phyloP scores from a whole-genome alignment of 352 stramenopile genomes.

The Phytophthora sansomeana region DNA sequence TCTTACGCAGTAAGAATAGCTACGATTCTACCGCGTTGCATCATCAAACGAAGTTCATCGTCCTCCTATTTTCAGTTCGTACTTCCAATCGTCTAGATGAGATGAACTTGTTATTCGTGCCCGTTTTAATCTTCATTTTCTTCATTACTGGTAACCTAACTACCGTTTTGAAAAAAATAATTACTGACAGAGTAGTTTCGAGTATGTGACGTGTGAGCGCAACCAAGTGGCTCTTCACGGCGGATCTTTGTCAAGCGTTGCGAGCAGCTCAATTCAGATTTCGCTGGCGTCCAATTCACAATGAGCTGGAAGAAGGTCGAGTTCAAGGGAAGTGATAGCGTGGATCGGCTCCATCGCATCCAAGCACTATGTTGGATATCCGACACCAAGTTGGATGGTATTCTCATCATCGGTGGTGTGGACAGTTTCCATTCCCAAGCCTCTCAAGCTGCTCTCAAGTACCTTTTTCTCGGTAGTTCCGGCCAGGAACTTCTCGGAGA shows the following conservation, averaged over 20 bases:
- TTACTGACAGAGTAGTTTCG: neutral
- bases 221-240: constrained; percentile 27
- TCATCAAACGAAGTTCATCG: constrained; percentile 7
- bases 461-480: constrained; percentile 73
- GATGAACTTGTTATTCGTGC: constrained; percentile 16
- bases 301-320: constrained; percentile 68
- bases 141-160: neutral
- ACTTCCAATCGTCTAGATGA: constrained; percentile 27
- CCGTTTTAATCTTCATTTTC: neutral
- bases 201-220: constrained; percentile 13
- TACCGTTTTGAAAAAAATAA: too few relatives aligned
- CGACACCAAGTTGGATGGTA: constrained; percentile 43
- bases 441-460: constrained; percentile 77
- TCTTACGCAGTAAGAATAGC: constrained; percentile 30
- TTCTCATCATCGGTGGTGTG: constrained; percentile 75
- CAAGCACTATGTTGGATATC: constrained; percentile 54
- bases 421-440: constrained; percentile 73
- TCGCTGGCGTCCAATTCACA: neutral
- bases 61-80: constrained; percentile 33
- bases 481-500: constrained; percentile 77
- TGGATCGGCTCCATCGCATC: constrained; percentile 56
- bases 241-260: constrained; percentile 32
- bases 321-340: constrained; percentile 65
- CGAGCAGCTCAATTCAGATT: constrained; percentile 10
- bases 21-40: neutral